These are phyloP conservation scores for Albizia julibrissin DNA, from an alignment of 306 rosid genomes.

Conservation along the genomic window DNA sequence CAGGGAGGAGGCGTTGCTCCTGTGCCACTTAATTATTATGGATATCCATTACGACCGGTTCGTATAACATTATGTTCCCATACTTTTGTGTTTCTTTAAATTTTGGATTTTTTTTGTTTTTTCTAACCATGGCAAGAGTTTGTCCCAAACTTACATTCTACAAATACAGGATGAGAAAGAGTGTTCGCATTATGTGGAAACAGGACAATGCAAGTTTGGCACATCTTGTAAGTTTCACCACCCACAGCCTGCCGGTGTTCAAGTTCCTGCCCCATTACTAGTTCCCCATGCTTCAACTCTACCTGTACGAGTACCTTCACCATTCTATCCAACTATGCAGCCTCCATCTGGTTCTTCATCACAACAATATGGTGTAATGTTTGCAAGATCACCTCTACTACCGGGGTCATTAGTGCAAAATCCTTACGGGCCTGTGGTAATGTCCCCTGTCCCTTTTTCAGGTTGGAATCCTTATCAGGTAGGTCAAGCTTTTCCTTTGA, in stretches of 20 bases:
- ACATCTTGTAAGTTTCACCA: slow-evolving; percentile 92
- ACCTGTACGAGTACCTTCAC: slow-evolving; percentile 55
- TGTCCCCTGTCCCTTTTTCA: slow-evolving; percentile 73
- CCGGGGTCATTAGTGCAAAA: slow-evolving; percentile 71
- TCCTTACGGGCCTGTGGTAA: slow-evolving; percentile 75
- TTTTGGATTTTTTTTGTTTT: slow-evolving; percentile 23
- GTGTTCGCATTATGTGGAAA: slow-evolving; percentile 91
- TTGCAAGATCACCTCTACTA: slow-evolving; percentile 84
- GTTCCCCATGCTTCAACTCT: slow-evolving; percentile 56
- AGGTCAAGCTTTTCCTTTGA: slow-evolving; percentile 43
- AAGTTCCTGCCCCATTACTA: slow-evolving; percentile 56
- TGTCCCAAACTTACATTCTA: slow-evolving; percentile 23
- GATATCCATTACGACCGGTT: slow-evolving; percentile 68
- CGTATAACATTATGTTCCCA: slow-evolving; percentile 31
- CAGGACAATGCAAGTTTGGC: slow-evolving; percentile 95
- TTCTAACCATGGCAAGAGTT: slow-evolving; percentile 12
- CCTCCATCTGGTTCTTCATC: slow-evolving; percentile 78
- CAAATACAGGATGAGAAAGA: slow-evolving; percentile 87
- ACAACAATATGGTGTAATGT: slow-evolving; percentile 73
- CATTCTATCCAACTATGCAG: slow-evolving; percentile 63
- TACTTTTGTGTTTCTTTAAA: neutral
- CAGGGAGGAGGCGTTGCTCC: slow-evolving; percentile 58
- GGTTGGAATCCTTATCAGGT: slow-evolving; percentile 92
- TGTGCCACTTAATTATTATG: slow-evolving; percentile 64
- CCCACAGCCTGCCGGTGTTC: slow-evolving; percentile 72